Percentiles rank a stretch among this genome's conserved stretches.
phyloP scores from a whole-genome alignment of 805 yeast genomes.

The Candida corydali region DNA sequence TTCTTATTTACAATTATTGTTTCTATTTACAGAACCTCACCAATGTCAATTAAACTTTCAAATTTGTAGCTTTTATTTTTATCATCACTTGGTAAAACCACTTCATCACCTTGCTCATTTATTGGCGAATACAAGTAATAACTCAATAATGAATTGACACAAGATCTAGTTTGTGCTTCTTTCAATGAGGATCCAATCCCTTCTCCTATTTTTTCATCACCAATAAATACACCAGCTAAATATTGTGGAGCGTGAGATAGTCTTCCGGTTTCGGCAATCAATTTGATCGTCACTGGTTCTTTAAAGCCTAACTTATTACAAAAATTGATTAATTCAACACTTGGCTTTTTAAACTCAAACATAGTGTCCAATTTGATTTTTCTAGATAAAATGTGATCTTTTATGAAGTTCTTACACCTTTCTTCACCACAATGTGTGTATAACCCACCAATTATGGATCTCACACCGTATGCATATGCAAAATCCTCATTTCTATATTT shows the following conservation, averaged over 20 bases:
- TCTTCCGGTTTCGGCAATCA: slow-evolving; percentile 93
- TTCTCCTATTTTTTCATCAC: slow-evolving; percentile 80
- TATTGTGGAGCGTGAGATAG: slow-evolving; percentile 76
- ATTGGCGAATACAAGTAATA: slow-evolving; percentile 91
- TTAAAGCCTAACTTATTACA: slow-evolving; percentile 72
- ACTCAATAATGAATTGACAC: slow-evolving; percentile 82
- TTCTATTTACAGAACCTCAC: slow-evolving; percentile 26
- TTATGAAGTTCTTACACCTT: slow-evolving; percentile 63
- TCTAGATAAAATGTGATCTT: slow-evolving; percentile 75
- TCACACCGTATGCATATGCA: slow-evolving; percentile 66
- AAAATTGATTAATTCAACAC: slow-evolving; percentile 73
- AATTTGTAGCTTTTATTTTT: slow-evolving; percentile 26
- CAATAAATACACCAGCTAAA: slow-evolving; percentile 88
- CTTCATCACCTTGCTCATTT: slow-evolving; percentile 35
- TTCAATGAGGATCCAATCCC: slow-evolving; percentile 87
- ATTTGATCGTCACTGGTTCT: slow-evolving; percentile 68
- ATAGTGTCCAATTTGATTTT: slow-evolving; percentile 68
- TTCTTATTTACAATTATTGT: slow-evolving; percentile 1
- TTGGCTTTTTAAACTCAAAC: slow-evolving; percentile 81
- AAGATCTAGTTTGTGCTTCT: slow-evolving; percentile 91
- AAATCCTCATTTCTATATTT: slow-evolving; percentile 13
- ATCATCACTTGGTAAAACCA: slow-evolving; percentile 58
- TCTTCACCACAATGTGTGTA: slow-evolving; percentile 70
- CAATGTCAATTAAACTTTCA: slow-evolving; percentile 39
- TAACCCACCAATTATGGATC: slow-evolving; percentile 79